Base-by-base conservation (phyloP, 495 filamentous ascomycete species). In the Sabuloglossum arenarium region DNA sequence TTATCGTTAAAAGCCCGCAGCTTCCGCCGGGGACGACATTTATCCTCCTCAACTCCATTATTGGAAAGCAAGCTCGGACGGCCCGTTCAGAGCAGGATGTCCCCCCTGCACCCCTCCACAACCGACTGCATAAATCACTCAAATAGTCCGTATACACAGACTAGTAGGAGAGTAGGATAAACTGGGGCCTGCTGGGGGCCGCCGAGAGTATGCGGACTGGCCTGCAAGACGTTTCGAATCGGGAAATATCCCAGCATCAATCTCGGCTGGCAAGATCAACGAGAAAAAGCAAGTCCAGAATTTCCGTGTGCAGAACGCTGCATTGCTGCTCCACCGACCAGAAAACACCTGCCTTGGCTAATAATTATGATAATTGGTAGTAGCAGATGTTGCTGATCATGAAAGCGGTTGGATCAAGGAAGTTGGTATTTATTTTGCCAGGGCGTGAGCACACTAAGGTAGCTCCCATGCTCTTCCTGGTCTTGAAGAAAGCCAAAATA, bases 231-330 rank as follows among this genome's bases (percentile, higher is more conserved):
- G 25, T 3, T 49, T 49, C 45, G 21, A 49, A 49, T 49, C 45
- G 45, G 45, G 45, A 49, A 49, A 24, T 49, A 49, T 49, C 45
- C 21, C 45, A 49, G 45, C 45, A n/a, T 49, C 45, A 49, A 49
- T 49, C 45, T 49, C 45, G 45, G 45, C 45, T 49, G 5, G 5
- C 21, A n/a, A 24, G 21, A 24, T 49, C 25, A 49, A 25, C 21
- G 25, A 24, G 25, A 5, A 49, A 49, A 9, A 24, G n/a, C 45
- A 16, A 49, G 34, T 32, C 11, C 5, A 32, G 30, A 32, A 11
- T 11, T 4, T 32, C 4, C 30, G 30, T 11, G 30, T 5, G 30
- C 5, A 11, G 11, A 11, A 32, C 5, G n/a, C n/a, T n/a, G n/a
- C n/a, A n/a, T n/a, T n/a, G n/a, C n/a, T 11, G 30, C 30, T 32